phyloP scores from a whole-genome alignment of 2,329 filamentous ascomycete genomes.

The Chaetomium strumarium region DNA sequence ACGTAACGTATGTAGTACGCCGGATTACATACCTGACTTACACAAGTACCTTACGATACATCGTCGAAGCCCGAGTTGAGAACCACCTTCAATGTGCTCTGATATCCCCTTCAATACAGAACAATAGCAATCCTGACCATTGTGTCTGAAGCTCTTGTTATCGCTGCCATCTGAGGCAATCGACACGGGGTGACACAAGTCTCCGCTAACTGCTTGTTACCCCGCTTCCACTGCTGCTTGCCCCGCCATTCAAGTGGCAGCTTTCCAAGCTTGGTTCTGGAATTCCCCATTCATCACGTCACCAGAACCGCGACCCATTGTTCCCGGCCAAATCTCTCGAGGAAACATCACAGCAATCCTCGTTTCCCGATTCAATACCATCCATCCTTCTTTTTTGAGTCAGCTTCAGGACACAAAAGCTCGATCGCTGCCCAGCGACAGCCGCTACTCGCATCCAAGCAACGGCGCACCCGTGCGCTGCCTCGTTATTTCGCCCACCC shows the following conservation, averaged over 20 bases:
- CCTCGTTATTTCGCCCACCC: background rate
- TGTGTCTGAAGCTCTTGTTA: background rate
- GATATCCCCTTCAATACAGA: too few relatives aligned
- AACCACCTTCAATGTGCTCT: too few relatives aligned
- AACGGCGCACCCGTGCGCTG: background rate
- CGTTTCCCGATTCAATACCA: background rate
- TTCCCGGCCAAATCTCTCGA: background rate
- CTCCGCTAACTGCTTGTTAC: background rate
- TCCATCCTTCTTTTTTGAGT: background rate
- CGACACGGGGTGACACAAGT: background rate
- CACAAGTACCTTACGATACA: too few relatives aligned
- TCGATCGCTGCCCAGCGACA: too few relatives aligned
- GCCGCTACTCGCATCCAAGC: background rate
- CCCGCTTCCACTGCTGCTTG: constrained; percentile 9
- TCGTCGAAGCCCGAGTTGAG: constrained; percentile 2
- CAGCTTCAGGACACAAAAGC: too few relatives aligned
- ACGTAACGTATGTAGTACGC: too few relatives aligned
- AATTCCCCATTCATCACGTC: constrained; percentile 9
- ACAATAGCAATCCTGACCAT: background rate
- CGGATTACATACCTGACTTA: too few relatives aligned
- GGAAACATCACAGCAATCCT: background rate
- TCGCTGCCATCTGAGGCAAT: background rate
- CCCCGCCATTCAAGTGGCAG: constrained; percentile 9
- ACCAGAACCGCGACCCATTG: background rate
- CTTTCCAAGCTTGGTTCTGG: constrained; percentile 11